Conservation (phyloP, 257 asterid genomes). For the Ehretia macrophylla region DNA sequence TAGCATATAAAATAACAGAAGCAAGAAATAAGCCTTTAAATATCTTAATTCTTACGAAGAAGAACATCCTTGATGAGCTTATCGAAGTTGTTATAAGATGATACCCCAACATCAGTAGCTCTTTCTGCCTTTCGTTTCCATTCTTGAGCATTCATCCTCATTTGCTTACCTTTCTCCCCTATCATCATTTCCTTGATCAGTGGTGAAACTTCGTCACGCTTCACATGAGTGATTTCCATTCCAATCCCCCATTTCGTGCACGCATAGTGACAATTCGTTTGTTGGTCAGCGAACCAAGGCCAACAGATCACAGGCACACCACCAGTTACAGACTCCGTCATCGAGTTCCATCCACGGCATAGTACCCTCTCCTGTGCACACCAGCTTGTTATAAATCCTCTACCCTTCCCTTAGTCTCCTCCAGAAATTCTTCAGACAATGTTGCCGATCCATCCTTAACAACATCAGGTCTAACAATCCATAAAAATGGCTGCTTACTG, state of each 20-base stretch:
- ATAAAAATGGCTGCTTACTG: conserved; percentile 8
- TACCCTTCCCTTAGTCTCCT: conserved; percentile 40
- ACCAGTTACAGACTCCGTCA: neutral
- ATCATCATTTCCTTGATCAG: conserved; percentile 15
- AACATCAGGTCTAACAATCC: conserved; percentile 15
- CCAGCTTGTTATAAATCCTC: conserved; percentile 19
- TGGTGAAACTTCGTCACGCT: conserved; percentile 6
- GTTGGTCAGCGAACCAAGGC: conserved; percentile 2
- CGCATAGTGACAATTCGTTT: conserved; percentile 13
- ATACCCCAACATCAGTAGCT: neutral
- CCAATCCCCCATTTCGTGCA: conserved; percentile 1
- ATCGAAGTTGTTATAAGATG: neutral
- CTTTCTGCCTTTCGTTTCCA: conserved; percentile 11
- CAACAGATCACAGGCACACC: neutral
- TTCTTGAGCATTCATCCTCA: conserved; percentile 10
- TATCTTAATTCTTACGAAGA: too few relatives aligned
- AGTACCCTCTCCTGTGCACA: neutral
- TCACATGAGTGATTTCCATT: conserved; percentile 3
- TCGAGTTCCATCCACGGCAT: conserved; percentile 3
- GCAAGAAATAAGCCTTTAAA: too few relatives aligned
- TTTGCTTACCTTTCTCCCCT: conserved; percentile 11
- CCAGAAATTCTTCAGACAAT: conserved; percentile 27
- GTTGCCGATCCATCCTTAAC: neutral
- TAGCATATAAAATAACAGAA: too few relatives aligned
- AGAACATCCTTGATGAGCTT: neutral